These are phyloP conservation scores for Fusarium praegraminearum DNA, from an alignment of 2,329 filamentous ascomycete genomes.

Conservation along the genomic window DNA sequence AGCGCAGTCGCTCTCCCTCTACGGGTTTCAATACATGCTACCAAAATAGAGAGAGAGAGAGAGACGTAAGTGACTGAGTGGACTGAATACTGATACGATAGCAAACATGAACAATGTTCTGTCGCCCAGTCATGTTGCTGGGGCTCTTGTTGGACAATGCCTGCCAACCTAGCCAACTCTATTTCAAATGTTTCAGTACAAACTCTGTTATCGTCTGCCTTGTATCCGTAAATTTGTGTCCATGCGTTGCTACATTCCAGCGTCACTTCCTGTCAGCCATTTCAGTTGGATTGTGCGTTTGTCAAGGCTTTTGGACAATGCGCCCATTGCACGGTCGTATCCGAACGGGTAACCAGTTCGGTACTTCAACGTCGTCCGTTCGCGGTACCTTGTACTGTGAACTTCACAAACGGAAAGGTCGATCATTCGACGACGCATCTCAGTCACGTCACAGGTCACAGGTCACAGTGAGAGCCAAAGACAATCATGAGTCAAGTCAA, in stretches of 20 bases:
- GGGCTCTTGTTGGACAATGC: neutral
- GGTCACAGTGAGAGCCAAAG: neutral
- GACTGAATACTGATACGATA: neutral
- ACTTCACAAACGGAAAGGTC: neutral
- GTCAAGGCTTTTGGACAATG: neutral
- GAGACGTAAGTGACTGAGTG: neutral
- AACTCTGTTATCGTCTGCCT: neutral
- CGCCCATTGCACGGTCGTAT: neutral
- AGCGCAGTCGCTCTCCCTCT: neutral
- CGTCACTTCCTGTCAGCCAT: neutral
- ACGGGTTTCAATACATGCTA: neutral
- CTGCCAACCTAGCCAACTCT: constrained; percentile 1
- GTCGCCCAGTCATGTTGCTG: neutral
- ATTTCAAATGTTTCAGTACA: constrained; percentile 5
- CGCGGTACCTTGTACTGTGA: neutral
- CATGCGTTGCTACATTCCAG: constrained; percentile 6
- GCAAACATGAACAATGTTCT: neutral
- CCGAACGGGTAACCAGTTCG: neutral
- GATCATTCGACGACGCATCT: neutral
- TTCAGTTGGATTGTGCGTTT: constrained; percentile 2
- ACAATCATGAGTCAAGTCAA: neutral
- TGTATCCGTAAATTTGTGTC: neutral
- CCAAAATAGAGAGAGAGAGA: neutral
- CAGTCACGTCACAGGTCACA: neutral
- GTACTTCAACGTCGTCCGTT: neutral